These are phyloP conservation scores for Scheffersomyces titani DNA, from an alignment of 1,139 yeast species.

Conservation along the genomic window DNA sequence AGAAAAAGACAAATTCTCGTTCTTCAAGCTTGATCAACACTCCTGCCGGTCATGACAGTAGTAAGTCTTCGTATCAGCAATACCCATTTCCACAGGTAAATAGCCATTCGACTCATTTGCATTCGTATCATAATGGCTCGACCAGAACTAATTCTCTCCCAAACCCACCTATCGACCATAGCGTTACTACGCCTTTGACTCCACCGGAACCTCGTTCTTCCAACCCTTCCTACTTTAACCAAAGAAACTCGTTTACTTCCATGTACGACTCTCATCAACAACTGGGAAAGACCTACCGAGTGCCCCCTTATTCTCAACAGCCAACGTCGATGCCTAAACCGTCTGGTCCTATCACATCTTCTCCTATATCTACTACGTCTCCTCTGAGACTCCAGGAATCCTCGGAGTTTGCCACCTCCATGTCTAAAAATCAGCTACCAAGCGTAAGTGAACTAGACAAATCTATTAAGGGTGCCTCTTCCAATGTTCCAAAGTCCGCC, in stretches of 20 bases:
- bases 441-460: conserved; percentile 42
- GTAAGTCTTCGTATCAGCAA: conserved; percentile 4
- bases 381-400: background rate
- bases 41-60: conserved; percentile 1
- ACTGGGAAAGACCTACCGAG: background rate
- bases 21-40: background rate
- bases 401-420: conserved; percentile 1
- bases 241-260: conserved; percentile 19
- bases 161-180: conserved; percentile 1
- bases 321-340: conserved; percentile 5
- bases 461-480: conserved; percentile 20
- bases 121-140: background rate
- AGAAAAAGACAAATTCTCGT: background rate
- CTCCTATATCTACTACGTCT: background rate
- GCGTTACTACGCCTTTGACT: background rate
- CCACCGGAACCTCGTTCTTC: background rate
- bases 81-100: conserved; percentile 15
- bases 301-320: conserved; percentile 1
- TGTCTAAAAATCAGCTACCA: conserved; percentile 25
- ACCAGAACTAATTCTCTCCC: conserved; percentile 2
- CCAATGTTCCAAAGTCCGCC: background rate
- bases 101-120: background rate
- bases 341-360: background rate
- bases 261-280: conserved; percentile 14
- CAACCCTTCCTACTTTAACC: conserved; percentile 5